A percentile compares a stretch with the other conserved stretches of the same genome.
Conservation (phyloP, 2,329 filamentous ascomycete species). For the Boeremia lycopersici region DNA sequence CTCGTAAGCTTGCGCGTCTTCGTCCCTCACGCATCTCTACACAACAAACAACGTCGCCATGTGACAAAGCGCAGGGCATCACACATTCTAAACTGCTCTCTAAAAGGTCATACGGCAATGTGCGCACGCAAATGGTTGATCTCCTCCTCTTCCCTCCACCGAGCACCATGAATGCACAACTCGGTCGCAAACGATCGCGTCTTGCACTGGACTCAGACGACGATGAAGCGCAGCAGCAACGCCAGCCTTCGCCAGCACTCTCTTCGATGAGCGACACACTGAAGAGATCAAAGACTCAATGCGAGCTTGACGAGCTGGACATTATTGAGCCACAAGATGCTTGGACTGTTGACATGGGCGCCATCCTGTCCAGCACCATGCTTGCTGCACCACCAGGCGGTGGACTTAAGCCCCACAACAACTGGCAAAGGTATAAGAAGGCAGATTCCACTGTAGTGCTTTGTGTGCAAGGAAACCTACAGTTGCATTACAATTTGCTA, state of each 20-base stretch:
- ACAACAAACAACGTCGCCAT: slow-evolving; percentile 23
- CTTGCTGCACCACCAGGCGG: slow-evolving; percentile 24
- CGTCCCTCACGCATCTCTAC: slow-evolving; percentile 25
- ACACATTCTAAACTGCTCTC: slow-evolving; percentile 8
- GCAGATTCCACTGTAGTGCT: slow-evolving; percentile 33
- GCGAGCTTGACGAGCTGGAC: slow-evolving; percentile 44
- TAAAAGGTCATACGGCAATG: slow-evolving; percentile 4
- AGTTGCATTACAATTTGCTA: slow-evolving; percentile 44
- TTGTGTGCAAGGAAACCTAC: slow-evolving; percentile 44
- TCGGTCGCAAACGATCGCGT: slow-evolving; percentile 45
- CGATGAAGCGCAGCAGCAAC: slow-evolving; percentile 24
- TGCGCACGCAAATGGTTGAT: slow-evolving; percentile 24
- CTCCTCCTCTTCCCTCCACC: slow-evolving; percentile 19
- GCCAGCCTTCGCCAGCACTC: slow-evolving; percentile 28
- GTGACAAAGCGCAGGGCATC: slow-evolving; percentile 3
- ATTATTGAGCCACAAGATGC: slow-evolving; percentile 36
- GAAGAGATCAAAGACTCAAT: slow-evolving; percentile 45
- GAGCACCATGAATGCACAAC: slow-evolving; percentile 34
- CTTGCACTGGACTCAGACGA: slow-evolving; percentile 35
- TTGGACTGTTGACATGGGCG: slow-evolving; percentile 41
- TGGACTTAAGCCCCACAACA: slow-evolving; percentile 33
- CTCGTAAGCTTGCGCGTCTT: slow-evolving; percentile 9
- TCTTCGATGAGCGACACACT: slow-evolving; percentile 31
- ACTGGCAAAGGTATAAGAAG: slow-evolving; percentile 28
- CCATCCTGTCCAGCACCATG: slow-evolving; percentile 38